Evolutionary conservation across 306 rosid genomes (phyloP).

Genomic region (Sphenostylis stenocarpa): DNA sequence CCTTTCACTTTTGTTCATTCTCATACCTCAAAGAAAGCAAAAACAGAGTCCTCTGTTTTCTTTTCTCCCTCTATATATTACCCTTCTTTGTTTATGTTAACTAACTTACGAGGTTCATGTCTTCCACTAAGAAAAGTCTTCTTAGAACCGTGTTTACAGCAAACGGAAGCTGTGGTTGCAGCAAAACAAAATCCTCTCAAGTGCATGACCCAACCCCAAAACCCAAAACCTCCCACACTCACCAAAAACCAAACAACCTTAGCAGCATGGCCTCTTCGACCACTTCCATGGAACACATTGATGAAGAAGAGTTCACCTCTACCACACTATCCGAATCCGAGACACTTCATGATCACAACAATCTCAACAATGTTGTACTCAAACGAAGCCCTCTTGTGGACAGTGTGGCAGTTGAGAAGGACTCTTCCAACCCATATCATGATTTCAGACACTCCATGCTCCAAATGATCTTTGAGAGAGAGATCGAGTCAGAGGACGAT

Average conservation of each 20-base stretch:
- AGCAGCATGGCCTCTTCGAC: conserved; percentile 42
- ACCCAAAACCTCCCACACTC: background rate
- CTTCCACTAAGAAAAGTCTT: conserved; percentile 45
- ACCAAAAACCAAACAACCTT: background rate
- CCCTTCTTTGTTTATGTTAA: background rate
- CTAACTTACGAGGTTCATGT: conserved; percentile 34
- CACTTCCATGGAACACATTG: conserved; percentile 32
- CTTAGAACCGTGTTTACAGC: conserved; percentile 41
- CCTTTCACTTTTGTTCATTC: background rate
- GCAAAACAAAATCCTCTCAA: conserved; percentile 35
- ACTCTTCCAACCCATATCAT: conserved; percentile 50
- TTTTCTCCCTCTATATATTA: background rate
- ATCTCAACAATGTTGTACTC: background rate
- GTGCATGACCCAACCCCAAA: conserved; percentile 50
- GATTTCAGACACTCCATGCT: conserved; percentile 66
- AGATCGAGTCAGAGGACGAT: conserved; percentile 47
- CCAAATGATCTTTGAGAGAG: conserved; percentile 68
- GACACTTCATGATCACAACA: background rate
- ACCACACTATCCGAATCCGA: conserved; percentile 42
- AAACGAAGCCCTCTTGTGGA: conserved; percentile 34
- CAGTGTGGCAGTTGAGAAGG: conserved; percentile 61
- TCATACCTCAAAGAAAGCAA: background rate
- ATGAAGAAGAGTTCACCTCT: conserved; percentile 41
- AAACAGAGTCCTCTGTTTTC: background rate
- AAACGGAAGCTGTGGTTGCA: conserved; percentile 51